Evolutionary conservation across 805 yeast genomes (phyloP), one percentile per base, ranked within the genome.

Genomic region (Kuraishia borneana): DNA sequence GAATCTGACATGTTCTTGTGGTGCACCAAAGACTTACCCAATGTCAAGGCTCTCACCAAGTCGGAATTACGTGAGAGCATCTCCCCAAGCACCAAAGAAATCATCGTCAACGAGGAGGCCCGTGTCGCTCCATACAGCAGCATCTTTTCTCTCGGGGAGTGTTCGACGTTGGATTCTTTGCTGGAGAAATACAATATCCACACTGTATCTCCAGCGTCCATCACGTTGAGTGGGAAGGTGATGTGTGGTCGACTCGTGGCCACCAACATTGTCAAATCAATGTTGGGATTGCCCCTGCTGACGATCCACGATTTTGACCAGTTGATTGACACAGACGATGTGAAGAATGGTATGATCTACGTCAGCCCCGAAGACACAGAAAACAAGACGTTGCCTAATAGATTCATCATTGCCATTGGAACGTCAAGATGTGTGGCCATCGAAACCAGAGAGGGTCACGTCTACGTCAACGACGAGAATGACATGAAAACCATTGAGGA

Each of bases 201-300:
- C 21, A 37, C 33, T 22, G 29, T 39, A 1, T 32, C 38, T 6
- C 33, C 37, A 3, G 14, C 35, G 9, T 27, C 33, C 21, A 22
- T 35, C 30, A 39, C 39, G 3, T 21, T 39, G 13, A 26, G 30
- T 13, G 42, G 42, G 9, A 33, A 19, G 10, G 36, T 39, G 21
- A 36, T 39, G 17, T 13, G 26, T 3, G 39, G 39, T 10, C 20
- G 37, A 21, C 34, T 39, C n/a, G 25, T 39, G n/a, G 39, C 42
- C 3, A 26, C 35, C 6, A 39, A 39, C 30, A 33, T 39, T 10
- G 14, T 29, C 9, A 26, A 22, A 17, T 18, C 35, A 7, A 21
- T 36, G 14, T 20, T 21, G 13, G 25, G 17, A 6, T 18, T 13
- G 8, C 31, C 33, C 9, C 33, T 38, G 14, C 30, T 34, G 3